These are phyloP conservation scores for Dittrichia graveolens DNA, from an alignment of 129 eudicot genomes.

Conservation along the genomic window DNA sequence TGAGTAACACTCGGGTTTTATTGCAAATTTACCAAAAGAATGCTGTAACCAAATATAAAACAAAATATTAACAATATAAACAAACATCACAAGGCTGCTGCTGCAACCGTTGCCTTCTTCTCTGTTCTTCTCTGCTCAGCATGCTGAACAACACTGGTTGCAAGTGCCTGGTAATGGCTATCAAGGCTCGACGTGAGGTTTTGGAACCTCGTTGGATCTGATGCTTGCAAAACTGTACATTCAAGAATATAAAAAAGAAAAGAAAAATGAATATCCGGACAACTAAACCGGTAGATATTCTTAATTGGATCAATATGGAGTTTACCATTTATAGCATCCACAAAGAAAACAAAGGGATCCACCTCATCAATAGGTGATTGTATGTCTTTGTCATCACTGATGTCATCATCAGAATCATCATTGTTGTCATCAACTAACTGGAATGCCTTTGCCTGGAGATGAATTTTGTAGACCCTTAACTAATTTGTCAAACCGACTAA, in stretches of 20 bases:
- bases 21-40: background rate
- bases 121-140: constrained; percentile 75
- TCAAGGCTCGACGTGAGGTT: constrained; percentile 72
- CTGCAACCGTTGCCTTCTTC: constrained; percentile 39
- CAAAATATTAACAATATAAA: background rate
- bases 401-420: constrained; percentile 66
- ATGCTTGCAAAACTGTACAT: constrained; percentile 67
- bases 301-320: background rate
- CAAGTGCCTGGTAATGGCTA: constrained; percentile 66
- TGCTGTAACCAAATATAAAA: background rate
- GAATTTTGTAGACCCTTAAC: background rate
- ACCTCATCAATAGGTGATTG: constrained; percentile 81
- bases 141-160: constrained; percentile 80
- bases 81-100: constrained; percentile 42
- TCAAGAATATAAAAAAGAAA: background rate
- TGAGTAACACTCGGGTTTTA: background rate
- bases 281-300: background rate
- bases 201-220: constrained; percentile 71
- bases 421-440: constrained; percentile 38
- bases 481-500: background rate
- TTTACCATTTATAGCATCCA: constrained; percentile 63
- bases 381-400: constrained; percentile 68
- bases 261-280: background rate
- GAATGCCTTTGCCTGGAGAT: constrained; percentile 63
- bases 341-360: constrained; percentile 74